Evolutionary conservation across 495 filamentous ascomycete genomes (phyloP).

Genomic region (Wilcoxina mikolae): DNA sequence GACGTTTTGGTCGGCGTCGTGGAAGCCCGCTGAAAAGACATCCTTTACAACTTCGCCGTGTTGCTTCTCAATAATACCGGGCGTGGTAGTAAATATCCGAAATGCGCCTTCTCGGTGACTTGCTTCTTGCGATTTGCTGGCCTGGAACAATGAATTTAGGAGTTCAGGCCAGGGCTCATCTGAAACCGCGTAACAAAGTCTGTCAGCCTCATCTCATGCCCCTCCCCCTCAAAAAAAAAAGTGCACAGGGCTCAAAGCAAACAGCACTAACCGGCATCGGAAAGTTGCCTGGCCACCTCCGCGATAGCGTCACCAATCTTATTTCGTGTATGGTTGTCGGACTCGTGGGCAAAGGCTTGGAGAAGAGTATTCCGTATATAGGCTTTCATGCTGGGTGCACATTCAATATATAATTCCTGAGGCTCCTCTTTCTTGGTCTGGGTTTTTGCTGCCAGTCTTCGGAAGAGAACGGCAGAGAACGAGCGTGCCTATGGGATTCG

Average conservation of each 20-base stretch:
- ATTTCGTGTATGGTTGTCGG: constrained; percentile 57
- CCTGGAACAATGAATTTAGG: constrained; percentile 64
- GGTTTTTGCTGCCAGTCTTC: constrained; percentile 77
- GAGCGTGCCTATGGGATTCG: constrained; percentile 57
- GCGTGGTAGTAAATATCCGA: constrained; percentile 86
- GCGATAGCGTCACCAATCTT: constrained; percentile 95
- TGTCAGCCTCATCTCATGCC: constrained; percentile 19
- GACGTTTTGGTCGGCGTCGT: constrained; percentile 72
- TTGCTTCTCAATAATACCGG: constrained; percentile 89
- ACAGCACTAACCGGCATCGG: constrained; percentile 60
- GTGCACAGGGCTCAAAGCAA: constrained; percentile 1
- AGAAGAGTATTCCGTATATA: constrained; percentile 72
- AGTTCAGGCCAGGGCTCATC: constrained; percentile 85
- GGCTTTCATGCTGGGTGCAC: constrained; percentile 52
- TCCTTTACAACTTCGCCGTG: constrained; percentile 72
- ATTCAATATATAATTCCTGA: constrained; percentile 66
- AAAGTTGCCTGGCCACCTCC: constrained; percentile 86
- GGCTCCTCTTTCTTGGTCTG: constrained; percentile 58
- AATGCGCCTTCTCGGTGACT: constrained; percentile 80
- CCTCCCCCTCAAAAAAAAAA: neutral
- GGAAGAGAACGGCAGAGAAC: constrained; percentile 87
- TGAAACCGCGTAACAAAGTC: constrained; percentile 27
- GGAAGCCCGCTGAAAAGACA: constrained; percentile 82
- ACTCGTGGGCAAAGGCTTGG: constrained; percentile 55
- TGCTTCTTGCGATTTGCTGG: constrained; percentile 68